Conservation (phyloP, 441 rosid genomes). For the Biscutella laevigata region DNA sequence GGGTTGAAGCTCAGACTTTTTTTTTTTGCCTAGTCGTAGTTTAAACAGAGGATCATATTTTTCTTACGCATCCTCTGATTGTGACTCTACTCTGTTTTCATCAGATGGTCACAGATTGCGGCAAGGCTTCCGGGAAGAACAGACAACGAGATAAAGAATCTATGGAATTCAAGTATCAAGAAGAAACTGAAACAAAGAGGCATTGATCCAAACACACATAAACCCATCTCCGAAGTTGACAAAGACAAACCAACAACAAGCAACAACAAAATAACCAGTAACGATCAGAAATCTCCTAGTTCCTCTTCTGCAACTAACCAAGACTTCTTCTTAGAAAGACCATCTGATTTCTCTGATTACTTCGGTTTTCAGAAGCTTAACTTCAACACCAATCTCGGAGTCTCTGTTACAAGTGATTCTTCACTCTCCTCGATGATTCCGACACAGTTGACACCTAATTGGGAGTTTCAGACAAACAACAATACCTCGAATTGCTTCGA, state of each 20-base stretch:
- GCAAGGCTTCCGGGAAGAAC: slow-evolving; percentile 69
- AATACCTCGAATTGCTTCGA: slow-evolving; percentile 29
- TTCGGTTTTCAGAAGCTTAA: slow-evolving; percentile 44
- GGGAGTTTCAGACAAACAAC: slow-evolving; percentile 42
- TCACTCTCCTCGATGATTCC: slow-evolving; percentile 36
- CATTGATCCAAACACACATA: slow-evolving; percentile 74
- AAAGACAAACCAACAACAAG: slow-evolving; percentile 25
- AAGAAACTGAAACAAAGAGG: slow-evolving; percentile 71
- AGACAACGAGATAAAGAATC: slow-evolving; percentile 73
- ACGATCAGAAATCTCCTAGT: slow-evolving; percentile 26
- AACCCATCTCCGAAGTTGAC: slow-evolving; percentile 43
- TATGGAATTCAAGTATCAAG: slow-evolving; percentile 74
- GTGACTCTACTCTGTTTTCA: background rate
- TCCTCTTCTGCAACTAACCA: slow-evolving; percentile 35
- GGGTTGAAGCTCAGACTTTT: no score
- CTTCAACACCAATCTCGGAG: slow-evolving; percentile 34
- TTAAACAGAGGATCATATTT: slow-evolving; percentile 4
- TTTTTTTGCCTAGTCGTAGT: no score
- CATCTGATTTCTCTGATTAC: slow-evolving; percentile 35
- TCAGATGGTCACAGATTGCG: slow-evolving; percentile 86
- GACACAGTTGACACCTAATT: slow-evolving; percentile 33
- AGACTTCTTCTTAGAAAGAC: slow-evolving; percentile 38
- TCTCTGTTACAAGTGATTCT: slow-evolving; percentile 23
- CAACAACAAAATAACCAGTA: slow-evolving; percentile 17
- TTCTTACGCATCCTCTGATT: slow-evolving; percentile 1